A percentile compares a stretch with the other conserved stretches of the same genome.
These are phyloP conservation scores for Ramaria sp. DNA, from an alignment of 768 basidiomycete species.

Conservation along the genomic window DNA sequence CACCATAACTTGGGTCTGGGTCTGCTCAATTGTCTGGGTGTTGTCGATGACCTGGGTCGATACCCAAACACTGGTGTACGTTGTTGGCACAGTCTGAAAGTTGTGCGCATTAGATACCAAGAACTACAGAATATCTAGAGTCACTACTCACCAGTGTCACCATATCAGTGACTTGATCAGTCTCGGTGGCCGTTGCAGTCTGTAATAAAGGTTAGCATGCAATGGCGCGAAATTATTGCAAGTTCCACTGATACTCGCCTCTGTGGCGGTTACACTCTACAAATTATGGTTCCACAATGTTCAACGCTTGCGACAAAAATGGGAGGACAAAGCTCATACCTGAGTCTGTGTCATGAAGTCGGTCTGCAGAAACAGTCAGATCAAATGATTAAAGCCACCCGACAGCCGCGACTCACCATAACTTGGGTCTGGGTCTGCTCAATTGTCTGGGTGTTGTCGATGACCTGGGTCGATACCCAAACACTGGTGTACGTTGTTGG, in stretches of 20 bases:
- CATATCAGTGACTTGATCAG: conserved; percentile 36
- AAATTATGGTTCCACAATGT: background rate
- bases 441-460: conserved; percentile 39
- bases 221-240: conserved; percentile 18
- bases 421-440: conserved; percentile 30
- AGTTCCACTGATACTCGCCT: background rate
- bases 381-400: background rate
- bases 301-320: too few species aligned
- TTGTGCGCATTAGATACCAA: background rate
- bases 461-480: conserved; percentile 29
- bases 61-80: conserved; percentile 40
- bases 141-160: conserved; percentile 1
- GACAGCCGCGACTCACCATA: conserved; percentile 9
- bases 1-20: conserved; percentile 9
- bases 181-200: conserved; percentile 43
- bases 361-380: conserved; percentile 11
- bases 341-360: conserved; percentile 22
- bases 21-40: conserved; percentile 46
- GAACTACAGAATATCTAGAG: conserved; percentile 24
- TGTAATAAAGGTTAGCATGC: conserved; percentile 26
- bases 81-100: conserved; percentile 41
- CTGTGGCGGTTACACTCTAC: background rate
- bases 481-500: conserved; percentile 50
- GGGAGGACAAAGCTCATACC: too few species aligned
- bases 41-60: conserved; percentile 48